Conservation (phyloP, 164 flowering plant species). For the Nelumbo lutea region DNA sequence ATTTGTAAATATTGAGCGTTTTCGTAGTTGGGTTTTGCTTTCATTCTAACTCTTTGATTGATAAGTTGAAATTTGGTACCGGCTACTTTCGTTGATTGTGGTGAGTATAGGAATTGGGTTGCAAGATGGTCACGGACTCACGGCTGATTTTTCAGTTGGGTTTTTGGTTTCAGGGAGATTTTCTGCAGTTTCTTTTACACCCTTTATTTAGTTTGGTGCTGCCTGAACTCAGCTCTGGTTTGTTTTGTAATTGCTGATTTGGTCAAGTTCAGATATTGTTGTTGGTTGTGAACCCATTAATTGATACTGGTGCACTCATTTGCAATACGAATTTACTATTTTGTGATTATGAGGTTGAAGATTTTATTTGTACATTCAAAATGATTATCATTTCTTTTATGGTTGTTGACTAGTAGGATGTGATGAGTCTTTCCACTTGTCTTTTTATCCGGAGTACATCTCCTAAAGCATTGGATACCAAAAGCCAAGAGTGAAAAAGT, state of each 20-base stretch:
- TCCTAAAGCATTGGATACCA: too few species aligned
- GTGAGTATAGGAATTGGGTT: neutral
- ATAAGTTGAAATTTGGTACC: slow-evolving; percentile 1
- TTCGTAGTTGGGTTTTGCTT: slow-evolving; percentile 3
- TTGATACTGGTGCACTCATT: too few species aligned
- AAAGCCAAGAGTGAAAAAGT: too few species aligned
- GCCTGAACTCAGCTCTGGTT: neutral
- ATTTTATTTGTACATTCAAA: neutral
- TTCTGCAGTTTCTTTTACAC: neutral
- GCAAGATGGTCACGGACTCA: too few species aligned
- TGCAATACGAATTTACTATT: too few species aligned
- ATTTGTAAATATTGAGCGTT: neutral
- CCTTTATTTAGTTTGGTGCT: neutral
- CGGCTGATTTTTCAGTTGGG: neutral
- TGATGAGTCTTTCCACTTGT: neutral
- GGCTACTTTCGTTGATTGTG: neutral
- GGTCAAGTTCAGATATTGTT: neutral
- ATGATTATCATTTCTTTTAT: too few species aligned
- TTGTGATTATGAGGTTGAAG: too few species aligned
- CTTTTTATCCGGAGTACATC: too few species aligned
- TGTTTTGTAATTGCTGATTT: neutral
- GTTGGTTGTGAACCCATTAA: neutral
- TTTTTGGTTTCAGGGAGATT: neutral
- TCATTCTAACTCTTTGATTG: neutral
- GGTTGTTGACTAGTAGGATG: neutral